Base-by-base conservation (phyloP, 176 grass and related monocot species). In the Ensete glaucum region DNA sequence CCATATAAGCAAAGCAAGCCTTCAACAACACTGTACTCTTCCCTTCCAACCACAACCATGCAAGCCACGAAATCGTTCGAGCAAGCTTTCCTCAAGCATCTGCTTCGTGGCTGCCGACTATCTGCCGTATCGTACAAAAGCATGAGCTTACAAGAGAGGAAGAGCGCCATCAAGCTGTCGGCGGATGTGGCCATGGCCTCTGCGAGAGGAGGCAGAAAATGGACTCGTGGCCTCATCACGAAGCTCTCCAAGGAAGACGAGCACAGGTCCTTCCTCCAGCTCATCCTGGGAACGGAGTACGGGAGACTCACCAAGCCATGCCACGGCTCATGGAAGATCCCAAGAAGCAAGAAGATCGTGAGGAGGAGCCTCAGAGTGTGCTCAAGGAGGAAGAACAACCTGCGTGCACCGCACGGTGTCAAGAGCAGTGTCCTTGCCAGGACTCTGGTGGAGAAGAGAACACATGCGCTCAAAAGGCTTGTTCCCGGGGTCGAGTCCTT, bases 401-500 rank as follows among this genome's bases (percentile, higher is more conserved):
- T 56, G 8, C 4, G 11, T 15, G 15, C 20, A 13, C 34, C 34
- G 34, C 34, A 43, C 34, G 34, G 34, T 5, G 34, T 43, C 34
- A 43, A 43, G 34, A 43, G 34, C 34, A 6, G 13, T 9, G 65
- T 2, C 14, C 25, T 67, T 1, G 65, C 65, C 15, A 70, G 48
- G 2, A 19, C 4, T 19, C 15, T 29, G 52, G 63, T 87, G 82
- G 79, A 58, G 62, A 87, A 51, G 69, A 85, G 89, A 76, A 89
- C 69, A 1, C 76, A 80, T 79, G 78, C 76, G 78, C 86, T 96
- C 11, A 81, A 79, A 71, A 89, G 78, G 54, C 52, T 96, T 69
- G 84, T 92, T 64, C 92, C 89, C 0, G 92, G 89, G 49, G 84
- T 85, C 23, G 65, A 81, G 43, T n/a, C 64, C 24, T 49, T 84